phyloP scores from a whole-genome alignment of 306 rosid species.

The Quercus glauca region DNA sequence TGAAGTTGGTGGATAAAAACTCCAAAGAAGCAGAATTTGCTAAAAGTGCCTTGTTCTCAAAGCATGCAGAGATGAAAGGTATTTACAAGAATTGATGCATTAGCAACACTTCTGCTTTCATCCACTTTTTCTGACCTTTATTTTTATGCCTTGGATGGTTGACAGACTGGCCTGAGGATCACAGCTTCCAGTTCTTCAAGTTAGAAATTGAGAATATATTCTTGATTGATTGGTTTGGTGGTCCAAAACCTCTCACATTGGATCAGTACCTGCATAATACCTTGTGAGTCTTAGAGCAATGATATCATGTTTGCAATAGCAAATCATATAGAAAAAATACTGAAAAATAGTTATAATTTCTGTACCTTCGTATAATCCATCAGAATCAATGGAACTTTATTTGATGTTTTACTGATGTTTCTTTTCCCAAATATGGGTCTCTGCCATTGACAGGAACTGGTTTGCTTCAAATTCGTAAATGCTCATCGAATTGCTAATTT shows the following conservation, averaged over 20 bases:
- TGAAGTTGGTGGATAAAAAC: constrained; percentile 51
- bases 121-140: background rate
- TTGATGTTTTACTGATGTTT: constrained; percentile 5
- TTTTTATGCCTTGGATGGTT: constrained; percentile 6
- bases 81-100: constrained; percentile 13
- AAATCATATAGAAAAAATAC: background rate
- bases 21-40: constrained; percentile 64
- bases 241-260: constrained; percentile 75
- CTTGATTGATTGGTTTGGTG: constrained; percentile 82
- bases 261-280: constrained; percentile 61
- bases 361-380: background rate
- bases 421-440: constrained; percentile 1
- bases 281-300: constrained; percentile 34
- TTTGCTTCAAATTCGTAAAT: constrained; percentile 19
- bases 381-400: background rate
- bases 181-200: constrained; percentile 66
- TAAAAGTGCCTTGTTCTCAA: constrained; percentile 72
- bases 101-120: constrained; percentile 13
- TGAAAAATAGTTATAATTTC: background rate
- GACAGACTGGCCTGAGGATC: constrained; percentile 78
- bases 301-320: constrained; percentile 2
- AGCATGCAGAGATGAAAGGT: constrained; percentile 92
- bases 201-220: constrained; percentile 71
- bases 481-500: constrained; percentile 13
- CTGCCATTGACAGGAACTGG: constrained; percentile 37